phyloP scores from a whole-genome alignment of 2,329 filamentous ascomycete species.

The Colletotrichum cordylinicola region DNA sequence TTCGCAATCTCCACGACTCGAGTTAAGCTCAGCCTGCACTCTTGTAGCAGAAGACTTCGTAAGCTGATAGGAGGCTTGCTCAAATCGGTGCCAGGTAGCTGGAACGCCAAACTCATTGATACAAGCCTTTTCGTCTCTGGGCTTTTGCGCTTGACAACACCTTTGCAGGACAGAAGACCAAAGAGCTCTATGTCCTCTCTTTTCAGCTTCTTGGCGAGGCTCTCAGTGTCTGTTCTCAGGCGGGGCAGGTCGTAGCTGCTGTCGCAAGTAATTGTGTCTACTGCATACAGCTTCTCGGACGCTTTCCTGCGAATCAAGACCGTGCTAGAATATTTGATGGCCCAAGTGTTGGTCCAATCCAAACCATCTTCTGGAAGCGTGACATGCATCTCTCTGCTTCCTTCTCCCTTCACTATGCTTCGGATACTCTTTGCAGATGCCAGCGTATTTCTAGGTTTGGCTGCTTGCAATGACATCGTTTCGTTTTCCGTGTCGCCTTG shows the following conservation, averaged over 20 bases:
- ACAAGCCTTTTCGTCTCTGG: background rate
- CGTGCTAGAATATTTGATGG: background rate
- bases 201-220: background rate
- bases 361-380: background rate
- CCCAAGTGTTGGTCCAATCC: background rate
- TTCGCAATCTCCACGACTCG: slow-evolving; percentile 30
- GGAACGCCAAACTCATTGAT: background rate
- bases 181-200: background rate
- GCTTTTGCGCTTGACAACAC: background rate
- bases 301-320: background rate
- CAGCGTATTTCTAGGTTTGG: too few species aligned
- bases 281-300: background rate
- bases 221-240: background rate
- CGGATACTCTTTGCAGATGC: background rate
- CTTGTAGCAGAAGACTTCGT: background rate
- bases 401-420: background rate
- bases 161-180: background rate
- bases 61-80: background rate
- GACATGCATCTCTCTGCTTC: background rate
- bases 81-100: background rate
- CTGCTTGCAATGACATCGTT: too few species aligned
- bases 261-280: background rate
- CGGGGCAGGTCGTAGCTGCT: background rate
- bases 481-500: too few species aligned
- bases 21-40: background rate